Evolutionary conservation across 352 stramenopile species (phyloP).

Genomic region (Phytophthora megakarya): DNA sequence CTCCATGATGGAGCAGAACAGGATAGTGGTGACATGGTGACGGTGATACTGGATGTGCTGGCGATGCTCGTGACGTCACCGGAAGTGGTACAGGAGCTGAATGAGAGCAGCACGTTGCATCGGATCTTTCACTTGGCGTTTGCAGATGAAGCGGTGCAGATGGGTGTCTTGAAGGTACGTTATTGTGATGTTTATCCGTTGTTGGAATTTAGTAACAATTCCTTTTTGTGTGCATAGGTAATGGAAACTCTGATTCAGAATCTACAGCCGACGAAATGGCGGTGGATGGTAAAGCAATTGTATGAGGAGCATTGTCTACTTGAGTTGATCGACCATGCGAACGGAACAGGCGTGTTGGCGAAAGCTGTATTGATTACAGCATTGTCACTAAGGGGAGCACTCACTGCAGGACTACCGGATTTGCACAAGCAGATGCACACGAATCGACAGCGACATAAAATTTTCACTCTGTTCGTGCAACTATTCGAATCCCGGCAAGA

Average conservation of each 20-base stretch:
- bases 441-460: constrained; percentile 29
- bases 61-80: constrained; percentile 36
- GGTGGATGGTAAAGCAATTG: constrained; percentile 33
- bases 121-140: constrained; percentile 56
- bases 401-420: constrained; percentile 10
- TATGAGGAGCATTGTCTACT: constrained; percentile 35
- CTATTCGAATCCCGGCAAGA: constrained; percentile 26
- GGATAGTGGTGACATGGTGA: constrained; percentile 17
- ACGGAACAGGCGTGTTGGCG: constrained; percentile 26
- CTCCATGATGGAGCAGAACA: constrained; percentile 14
- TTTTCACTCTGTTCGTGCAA: constrained; percentile 25
- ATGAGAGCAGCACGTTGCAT: constrained; percentile 54
- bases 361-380: constrained; percentile 29
- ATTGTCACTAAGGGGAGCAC: constrained; percentile 19
- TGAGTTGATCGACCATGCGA: constrained; percentile 22
- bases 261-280: constrained; percentile 26
- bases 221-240: constrained; percentile 25
- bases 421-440: constrained; percentile 38
- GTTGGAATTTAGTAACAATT: neutral
- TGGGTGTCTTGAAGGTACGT: constrained; percentile 26
- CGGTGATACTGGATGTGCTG: constrained; percentile 39
- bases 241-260: constrained; percentile 31
- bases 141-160: constrained; percentile 14
- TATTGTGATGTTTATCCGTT: neutral
- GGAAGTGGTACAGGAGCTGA: constrained; percentile 54